Percentiles rank a stretch among this genome's conserved stretches.
Conservation (phyloP, 352 stramenopile genomes). For the Globisporangium splendens region DNA sequence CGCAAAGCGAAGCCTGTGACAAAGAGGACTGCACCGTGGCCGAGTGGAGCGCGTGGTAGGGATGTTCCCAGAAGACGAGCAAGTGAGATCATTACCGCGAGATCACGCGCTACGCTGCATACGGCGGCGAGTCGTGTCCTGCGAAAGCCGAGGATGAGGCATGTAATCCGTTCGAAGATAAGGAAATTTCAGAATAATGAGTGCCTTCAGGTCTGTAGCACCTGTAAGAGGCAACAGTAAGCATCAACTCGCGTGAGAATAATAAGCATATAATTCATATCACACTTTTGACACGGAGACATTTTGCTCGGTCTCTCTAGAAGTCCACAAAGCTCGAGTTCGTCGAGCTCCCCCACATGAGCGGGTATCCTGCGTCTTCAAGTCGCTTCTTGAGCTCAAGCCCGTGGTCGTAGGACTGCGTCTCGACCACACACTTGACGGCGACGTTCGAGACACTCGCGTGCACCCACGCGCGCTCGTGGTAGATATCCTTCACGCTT, state of each 20-base stretch:
- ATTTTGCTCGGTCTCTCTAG: neutral
- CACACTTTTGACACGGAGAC: too few species aligned
- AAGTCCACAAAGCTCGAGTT: constrained; percentile 26
- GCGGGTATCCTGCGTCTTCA: constrained; percentile 82
- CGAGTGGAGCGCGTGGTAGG: constrained; percentile 47
- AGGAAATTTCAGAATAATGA: neutral
- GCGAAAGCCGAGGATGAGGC: constrained; percentile 21
- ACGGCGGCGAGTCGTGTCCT: constrained; percentile 28
- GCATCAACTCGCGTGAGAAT: too few species aligned
- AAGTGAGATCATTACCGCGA: constrained; percentile 24
- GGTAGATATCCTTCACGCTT: constrained; percentile 97
- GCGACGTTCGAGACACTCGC: constrained; percentile 93
- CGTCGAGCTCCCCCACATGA: constrained; percentile 68
- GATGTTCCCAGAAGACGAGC: constrained; percentile 48
- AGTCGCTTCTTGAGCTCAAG: constrained; percentile 85
- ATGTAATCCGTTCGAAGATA: constrained; percentile 21
- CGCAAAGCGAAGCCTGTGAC: constrained; percentile 32
- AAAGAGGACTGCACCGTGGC: constrained; percentile 34
- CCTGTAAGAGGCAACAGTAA: too few species aligned
- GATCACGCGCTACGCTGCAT: constrained; percentile 28
- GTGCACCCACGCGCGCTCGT: constrained; percentile 96
- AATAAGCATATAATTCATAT: too few species aligned
- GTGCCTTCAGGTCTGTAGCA: too few species aligned
- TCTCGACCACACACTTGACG: constrained; percentile 96
- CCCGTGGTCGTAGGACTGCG: constrained; percentile 91